phyloP scores from a whole-genome alignment of 2,329 filamentous ascomycete genomes.

The Amauroascus niger region DNA sequence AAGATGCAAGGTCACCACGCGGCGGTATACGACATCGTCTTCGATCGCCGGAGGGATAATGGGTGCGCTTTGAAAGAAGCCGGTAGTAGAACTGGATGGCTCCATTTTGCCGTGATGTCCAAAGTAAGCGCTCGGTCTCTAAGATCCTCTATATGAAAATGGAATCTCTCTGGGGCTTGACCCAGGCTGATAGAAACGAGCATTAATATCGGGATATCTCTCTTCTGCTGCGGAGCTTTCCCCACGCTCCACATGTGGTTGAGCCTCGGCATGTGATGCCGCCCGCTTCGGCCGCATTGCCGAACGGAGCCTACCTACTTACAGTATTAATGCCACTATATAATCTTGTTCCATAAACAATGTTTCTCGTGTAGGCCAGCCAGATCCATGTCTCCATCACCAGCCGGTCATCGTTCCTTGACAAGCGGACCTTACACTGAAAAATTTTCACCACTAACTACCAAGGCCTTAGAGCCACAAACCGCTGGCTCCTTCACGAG shows the following conservation, averaged over 20 bases:
- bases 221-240: background rate
- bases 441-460: too few species aligned
- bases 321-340: too few species aligned
- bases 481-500: too few species aligned
- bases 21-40: constrained; percentile 19
- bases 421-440: too few species aligned
- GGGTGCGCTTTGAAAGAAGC: constrained; percentile 22
- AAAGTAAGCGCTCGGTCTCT: background rate
- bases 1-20: constrained; percentile 20
- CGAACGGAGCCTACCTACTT: background rate
- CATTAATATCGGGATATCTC: background rate
- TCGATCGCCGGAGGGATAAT: constrained; percentile 17
- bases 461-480: too few species aligned
- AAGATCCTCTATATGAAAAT: background rate
- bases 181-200: background rate
- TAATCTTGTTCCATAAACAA: too few species aligned
- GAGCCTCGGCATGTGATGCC: constrained; percentile 9
- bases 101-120: constrained; percentile 15
- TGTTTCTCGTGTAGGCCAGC: too few species aligned
- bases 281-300: background rate
- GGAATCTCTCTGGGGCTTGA: background rate
- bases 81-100: constrained; percentile 21
- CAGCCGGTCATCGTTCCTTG: too few species aligned
- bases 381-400: too few species aligned
- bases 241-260: background rate